Percentiles rank a stretch among this genome's conserved stretches.
phyloP scores from a whole-genome alignment of 345 rosid genomes.

The Pelargonium nanum region DNA sequence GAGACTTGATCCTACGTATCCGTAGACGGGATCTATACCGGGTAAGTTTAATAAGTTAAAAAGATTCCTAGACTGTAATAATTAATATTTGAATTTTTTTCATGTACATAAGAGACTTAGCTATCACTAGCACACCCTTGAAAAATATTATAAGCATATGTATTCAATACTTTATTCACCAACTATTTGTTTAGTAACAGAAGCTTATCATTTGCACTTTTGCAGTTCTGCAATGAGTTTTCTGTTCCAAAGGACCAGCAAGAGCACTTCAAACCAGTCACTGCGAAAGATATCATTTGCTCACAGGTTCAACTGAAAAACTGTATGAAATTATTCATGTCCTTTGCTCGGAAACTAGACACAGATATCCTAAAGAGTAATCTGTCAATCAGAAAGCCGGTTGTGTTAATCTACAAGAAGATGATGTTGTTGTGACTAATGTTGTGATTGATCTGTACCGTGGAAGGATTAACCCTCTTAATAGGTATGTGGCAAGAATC shows the following conservation, averaged over 20 bases:
- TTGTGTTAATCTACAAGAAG: conserved; percentile 50
- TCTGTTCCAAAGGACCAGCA: conserved; percentile 78
- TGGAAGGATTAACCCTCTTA: conserved; percentile 78
- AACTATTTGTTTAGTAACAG: not conserved
- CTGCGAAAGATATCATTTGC: conserved; percentile 80
- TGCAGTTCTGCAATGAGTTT: conserved; percentile 92
- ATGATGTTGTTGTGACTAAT: conserved; percentile 70
- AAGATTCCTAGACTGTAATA: not conserved
- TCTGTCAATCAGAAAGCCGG: conserved; percentile 41
- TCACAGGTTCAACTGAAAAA: conserved; percentile 44
- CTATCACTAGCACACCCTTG: too few species aligned
- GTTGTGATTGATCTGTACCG: conserved; percentile 81
- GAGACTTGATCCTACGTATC: conserved; percentile 64
- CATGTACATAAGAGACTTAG: not conserved
- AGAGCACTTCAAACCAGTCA: conserved; percentile 69
- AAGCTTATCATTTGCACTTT: conserved; percentile 22
- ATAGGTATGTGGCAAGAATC: conserved; percentile 37
- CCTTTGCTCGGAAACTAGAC: not conserved
- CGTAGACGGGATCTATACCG: conserved; percentile 79
- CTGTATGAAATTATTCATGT: not conserved
- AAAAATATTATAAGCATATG: too few species aligned
- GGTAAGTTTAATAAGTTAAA: conserved; percentile 24
- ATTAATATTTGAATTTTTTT: not conserved
- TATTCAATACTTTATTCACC: too few species aligned
- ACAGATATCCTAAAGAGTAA: not conserved